Conservation (phyloP, 1,139 yeast genomes). For the Kurtzmaniella natalensis region DNA sequence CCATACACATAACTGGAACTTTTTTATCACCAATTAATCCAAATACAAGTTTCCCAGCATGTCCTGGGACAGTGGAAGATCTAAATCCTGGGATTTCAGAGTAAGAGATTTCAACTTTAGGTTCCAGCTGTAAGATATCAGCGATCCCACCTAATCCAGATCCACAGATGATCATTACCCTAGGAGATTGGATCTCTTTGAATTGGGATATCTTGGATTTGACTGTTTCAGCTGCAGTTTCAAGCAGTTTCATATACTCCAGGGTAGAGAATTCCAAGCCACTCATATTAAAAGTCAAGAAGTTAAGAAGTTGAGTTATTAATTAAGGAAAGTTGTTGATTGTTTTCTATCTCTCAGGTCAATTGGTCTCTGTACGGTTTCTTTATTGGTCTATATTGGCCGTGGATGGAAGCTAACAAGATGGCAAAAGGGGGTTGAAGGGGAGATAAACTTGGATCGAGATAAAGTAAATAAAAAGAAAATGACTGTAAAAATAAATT, state of each 20-base stretch:
- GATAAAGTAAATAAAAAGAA: too few relatives aligned
- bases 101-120: slow-evolving; percentile 55
- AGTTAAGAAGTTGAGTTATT: too few relatives aligned
- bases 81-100: slow-evolving; percentile 74
- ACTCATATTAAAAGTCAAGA: slow-evolving; percentile 1
- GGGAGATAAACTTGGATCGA: too few relatives aligned
- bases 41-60: slow-evolving; percentile 75
- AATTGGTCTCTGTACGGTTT: too few relatives aligned
- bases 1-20: slow-evolving; percentile 89
- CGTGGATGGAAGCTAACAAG: too few relatives aligned
- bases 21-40: slow-evolving; percentile 67
- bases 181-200: slow-evolving; percentile 37
- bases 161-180: slow-evolving; percentile 83
- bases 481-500: too few relatives aligned
- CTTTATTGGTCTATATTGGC: too few relatives aligned
- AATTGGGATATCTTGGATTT: slow-evolving; percentile 11
- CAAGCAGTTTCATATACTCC: slow-evolving; percentile 18
- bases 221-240: slow-evolving; percentile 18
- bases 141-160: slow-evolving; percentile 92
- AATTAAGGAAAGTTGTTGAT: too few relatives aligned
- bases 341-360: too few relatives aligned
- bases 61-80: slow-evolving; percentile 84
- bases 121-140: slow-evolving; percentile 37
- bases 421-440: too few relatives aligned
- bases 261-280: slow-evolving; percentile 9